Conservation (phyloP, 257 asterid species). For the Gentiana macrophylla region DNA sequence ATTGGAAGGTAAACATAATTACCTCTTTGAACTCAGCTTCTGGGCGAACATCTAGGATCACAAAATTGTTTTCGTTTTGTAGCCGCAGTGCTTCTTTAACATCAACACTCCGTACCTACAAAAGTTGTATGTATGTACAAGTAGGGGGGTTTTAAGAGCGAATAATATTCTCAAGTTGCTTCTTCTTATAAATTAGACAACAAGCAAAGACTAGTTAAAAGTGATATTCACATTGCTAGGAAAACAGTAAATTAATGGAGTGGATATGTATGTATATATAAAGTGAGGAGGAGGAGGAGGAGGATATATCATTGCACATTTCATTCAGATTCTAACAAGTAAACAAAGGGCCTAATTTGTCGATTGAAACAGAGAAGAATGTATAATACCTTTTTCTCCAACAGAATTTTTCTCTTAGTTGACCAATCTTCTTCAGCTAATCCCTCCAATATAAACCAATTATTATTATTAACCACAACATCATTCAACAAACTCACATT, state of each 20-base stretch:
- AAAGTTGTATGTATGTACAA: slow-evolving; percentile 1
- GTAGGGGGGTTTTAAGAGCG: neutral
- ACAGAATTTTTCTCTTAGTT: slow-evolving; percentile 51
- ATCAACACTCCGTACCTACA: slow-evolving; percentile 87
- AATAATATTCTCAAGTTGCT: neutral
- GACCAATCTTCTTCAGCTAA: slow-evolving; percentile 90
- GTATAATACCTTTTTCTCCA: slow-evolving; percentile 57
- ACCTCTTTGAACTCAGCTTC: slow-evolving; percentile 95
- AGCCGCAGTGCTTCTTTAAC: slow-evolving; percentile 78
- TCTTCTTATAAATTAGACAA: neutral
- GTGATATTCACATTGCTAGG: neutral
- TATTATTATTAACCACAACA: neutral
- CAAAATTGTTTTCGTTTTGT: slow-evolving; percentile 65
- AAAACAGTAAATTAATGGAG: no score
- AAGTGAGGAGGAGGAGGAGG: neutral
- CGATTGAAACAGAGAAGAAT: no score
- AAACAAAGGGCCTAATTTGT: neutral
- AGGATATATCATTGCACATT: neutral
- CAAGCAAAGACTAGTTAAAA: neutral
- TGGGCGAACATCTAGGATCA: slow-evolving; percentile 88
- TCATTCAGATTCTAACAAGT: neutral
- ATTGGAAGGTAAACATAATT: neutral
- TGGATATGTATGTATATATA: no score
- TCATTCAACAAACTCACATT: no score
- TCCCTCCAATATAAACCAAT: slow-evolving; percentile 23